phyloP scores from a whole-genome alignment of 805 yeast genomes.

The Grigorovia jiainica region DNA sequence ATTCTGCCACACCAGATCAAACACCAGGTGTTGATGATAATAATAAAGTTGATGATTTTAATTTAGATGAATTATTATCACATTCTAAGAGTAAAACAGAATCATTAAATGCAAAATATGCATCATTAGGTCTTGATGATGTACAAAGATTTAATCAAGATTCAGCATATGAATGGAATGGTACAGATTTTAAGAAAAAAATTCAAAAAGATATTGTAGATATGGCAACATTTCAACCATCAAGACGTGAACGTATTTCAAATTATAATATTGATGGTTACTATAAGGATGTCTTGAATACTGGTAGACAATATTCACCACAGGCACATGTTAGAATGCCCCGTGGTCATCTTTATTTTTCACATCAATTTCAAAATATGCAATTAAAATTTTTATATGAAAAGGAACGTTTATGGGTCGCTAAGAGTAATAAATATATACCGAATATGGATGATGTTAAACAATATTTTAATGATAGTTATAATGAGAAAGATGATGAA shows the following conservation, averaged over 20 bases:
- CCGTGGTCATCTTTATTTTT: slow-evolving; percentile 69
- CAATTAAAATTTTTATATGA: slow-evolving; percentile 68
- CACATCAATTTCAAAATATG: slow-evolving; percentile 86
- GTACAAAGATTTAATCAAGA: slow-evolving; percentile 66
- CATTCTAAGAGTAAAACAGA: slow-evolving; percentile 56
- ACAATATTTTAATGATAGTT: slow-evolving; percentile 28
- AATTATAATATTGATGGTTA: slow-evolving; percentile 84
- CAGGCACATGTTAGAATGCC: slow-evolving; percentile 72
- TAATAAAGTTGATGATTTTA: slow-evolving; percentile 34
- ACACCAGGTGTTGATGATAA: slow-evolving; percentile 23
- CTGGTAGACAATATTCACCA: slow-evolving; percentile 46
- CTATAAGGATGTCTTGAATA: slow-evolving; percentile 70
- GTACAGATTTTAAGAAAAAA: slow-evolving; percentile 64
- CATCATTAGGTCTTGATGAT: slow-evolving; percentile 63
- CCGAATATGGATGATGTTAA: slow-evolving; percentile 52
- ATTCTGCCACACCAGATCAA: slow-evolving; percentile 9
- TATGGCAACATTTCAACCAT: slow-evolving; percentile 73
- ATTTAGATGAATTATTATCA: slow-evolving; percentile 50
- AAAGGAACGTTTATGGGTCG: slow-evolving; percentile 67
- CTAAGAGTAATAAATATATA: slow-evolving; percentile 58
- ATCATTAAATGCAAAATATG: slow-evolving; percentile 53
- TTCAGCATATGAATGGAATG: slow-evolving; percentile 82
- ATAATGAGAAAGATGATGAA: slow-evolving; percentile 33
- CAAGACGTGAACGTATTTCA: slow-evolving; percentile 75
- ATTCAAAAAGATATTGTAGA: slow-evolving; percentile 38